phyloP scores from a whole-genome alignment of 2,329 filamentous ascomycete genomes.

The Phyllosticta citriasiana region DNA sequence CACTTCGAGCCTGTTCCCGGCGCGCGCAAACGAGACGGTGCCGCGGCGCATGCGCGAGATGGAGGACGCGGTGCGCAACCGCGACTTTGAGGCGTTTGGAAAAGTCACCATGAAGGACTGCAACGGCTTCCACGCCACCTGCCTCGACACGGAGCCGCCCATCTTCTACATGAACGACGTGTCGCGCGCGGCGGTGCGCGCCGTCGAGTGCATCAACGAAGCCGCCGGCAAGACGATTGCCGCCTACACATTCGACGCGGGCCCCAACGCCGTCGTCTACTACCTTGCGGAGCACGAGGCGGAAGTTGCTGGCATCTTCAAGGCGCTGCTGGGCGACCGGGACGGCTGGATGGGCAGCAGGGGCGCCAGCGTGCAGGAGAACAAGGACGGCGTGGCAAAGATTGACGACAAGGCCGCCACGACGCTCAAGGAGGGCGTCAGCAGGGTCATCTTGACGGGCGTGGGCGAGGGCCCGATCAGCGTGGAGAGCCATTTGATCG shows the following conservation, averaged over 20 bases:
- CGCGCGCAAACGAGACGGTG: slow-evolving; percentile 65
- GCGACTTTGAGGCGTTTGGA: slow-evolving; percentile 79
- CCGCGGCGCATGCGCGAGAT: slow-evolving; percentile 75
- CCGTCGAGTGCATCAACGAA: slow-evolving; percentile 81
- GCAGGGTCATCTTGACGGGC: slow-evolving; percentile 78
- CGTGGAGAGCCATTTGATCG: slow-evolving; percentile 67
- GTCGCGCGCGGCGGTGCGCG: slow-evolving; percentile 72
- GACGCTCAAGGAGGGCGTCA: slow-evolving; percentile 64
- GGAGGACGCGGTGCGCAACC: slow-evolving; percentile 66
- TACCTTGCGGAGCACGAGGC: slow-evolving; percentile 72
- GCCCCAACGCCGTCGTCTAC: slow-evolving; percentile 94
- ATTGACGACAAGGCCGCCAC: slow-evolving; percentile 40
- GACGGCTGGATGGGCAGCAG: slow-evolving; percentile 59
- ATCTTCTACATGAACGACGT: slow-evolving; percentile 99
- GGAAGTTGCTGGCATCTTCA: slow-evolving; percentile 68
- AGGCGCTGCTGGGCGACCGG: slow-evolving; percentile 52
- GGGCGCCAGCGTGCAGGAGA: slow-evolving; percentile 42
- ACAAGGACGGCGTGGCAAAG: slow-evolving; percentile 48
- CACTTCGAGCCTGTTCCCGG: slow-evolving; percentile 78
- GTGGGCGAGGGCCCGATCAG: slow-evolving; percentile 83
- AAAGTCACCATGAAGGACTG: slow-evolving; percentile 92
- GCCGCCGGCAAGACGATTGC: slow-evolving; percentile 69
- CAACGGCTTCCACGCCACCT: slow-evolving; percentile 93
- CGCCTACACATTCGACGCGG: slow-evolving; percentile 95
- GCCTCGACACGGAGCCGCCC: slow-evolving; percentile 88